phyloP scores from a whole-genome alignment of 2,329 filamentous ascomycete genomes.

The Nigrospora sphaerica region DNA sequence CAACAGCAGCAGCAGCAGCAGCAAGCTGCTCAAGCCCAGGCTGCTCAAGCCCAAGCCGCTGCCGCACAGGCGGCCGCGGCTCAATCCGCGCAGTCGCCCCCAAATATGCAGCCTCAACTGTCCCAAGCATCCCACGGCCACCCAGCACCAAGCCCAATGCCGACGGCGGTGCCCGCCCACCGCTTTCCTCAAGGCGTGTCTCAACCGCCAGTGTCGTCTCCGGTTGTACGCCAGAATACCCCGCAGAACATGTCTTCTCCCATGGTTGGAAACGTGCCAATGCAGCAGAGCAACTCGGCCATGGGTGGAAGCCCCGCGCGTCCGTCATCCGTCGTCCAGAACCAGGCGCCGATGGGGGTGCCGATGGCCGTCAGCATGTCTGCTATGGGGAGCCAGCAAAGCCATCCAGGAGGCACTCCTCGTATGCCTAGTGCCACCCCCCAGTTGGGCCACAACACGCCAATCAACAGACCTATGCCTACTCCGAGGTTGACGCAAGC shows the following conservation, averaged over 20 bases:
- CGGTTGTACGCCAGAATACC: conserved; percentile 55
- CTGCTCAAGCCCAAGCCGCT: conserved; percentile 11
- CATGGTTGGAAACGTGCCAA: conserved; percentile 53
- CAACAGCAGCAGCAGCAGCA: conserved; percentile 22
- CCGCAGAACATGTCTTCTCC: conserved; percentile 61
- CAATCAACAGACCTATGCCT: conserved; percentile 43
- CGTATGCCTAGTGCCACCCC: conserved; percentile 55
- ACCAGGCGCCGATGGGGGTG: conserved; percentile 46
- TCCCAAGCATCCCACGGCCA: conserved; percentile 35
- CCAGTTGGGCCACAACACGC: conserved; percentile 53
- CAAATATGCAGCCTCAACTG: conserved; percentile 22
- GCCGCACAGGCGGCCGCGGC: conserved; percentile 23
- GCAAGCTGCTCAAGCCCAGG: conserved; percentile 23
- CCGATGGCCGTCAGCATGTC: conserved; percentile 59
- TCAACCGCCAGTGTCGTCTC: conserved; percentile 62
- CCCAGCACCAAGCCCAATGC: conserved; percentile 27
- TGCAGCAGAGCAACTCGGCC: conserved; percentile 60
- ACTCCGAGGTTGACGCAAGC: conserved; percentile 58
- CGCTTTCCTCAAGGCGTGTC: conserved; percentile 50
- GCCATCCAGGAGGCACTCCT: conserved; percentile 56
- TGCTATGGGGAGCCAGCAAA: conserved; percentile 58
- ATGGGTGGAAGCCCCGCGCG: conserved; percentile 63
- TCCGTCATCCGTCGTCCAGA: conserved; percentile 59
- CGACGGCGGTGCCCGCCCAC: conserved; percentile 30
- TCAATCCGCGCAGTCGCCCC: conserved; percentile 23